A percentile compares a stretch with the other conserved stretches of the same genome.
Evolutionary conservation across 2,329 filamentous ascomycete genomes (phyloP).

Genomic region (Hypoxylon sp.): DNA sequence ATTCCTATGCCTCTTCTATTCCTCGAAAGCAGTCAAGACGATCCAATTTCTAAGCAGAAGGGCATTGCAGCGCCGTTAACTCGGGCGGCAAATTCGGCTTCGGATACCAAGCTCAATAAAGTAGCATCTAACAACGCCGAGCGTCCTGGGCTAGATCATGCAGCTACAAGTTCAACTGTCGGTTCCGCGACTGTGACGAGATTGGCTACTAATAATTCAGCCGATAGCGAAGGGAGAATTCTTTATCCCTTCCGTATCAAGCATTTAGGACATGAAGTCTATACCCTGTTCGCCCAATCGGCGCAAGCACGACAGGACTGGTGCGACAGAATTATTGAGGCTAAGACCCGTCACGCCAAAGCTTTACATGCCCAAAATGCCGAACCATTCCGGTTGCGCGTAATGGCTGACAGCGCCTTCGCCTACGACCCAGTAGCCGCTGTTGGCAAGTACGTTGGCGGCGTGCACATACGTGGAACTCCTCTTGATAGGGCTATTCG

Average conservation of each 20-base stretch:
- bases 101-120: slow-evolving; percentile 71
- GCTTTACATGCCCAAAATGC: slow-evolving; percentile 92
- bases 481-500: slow-evolving; percentile 91
- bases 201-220: slow-evolving; percentile 63
- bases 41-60: slow-evolving; percentile 87
- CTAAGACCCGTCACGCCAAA: slow-evolving; percentile 93
- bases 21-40: slow-evolving; percentile 92
- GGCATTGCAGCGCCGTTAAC: slow-evolving; percentile 76
- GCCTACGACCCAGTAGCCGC: slow-evolving; percentile 77
- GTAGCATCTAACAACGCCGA: slow-evolving; percentile 66
- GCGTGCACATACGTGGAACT: slow-evolving; percentile 87
- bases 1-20: slow-evolving; percentile 98
- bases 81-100: slow-evolving; percentile 73
- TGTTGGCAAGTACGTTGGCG: slow-evolving; percentile 70
- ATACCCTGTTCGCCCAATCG: slow-evolving; percentile 88
- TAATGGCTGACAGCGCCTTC: slow-evolving; percentile 94
- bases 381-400: slow-evolving; percentile 91
- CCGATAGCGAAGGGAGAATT: slow-evolving; percentile 84
- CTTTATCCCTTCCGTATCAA: slow-evolving; percentile 96
- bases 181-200: slow-evolving; percentile 64
- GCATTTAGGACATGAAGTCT: slow-evolving; percentile 93
- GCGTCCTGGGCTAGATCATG: slow-evolving; percentile 75
- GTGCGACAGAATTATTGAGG: slow-evolving; percentile 94
- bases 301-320: slow-evolving; percentile 84
- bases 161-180: slow-evolving; percentile 76